Conservation (phyloP, 2,329 filamentous ascomycete genomes). For the Penicillium decumbens region DNA sequence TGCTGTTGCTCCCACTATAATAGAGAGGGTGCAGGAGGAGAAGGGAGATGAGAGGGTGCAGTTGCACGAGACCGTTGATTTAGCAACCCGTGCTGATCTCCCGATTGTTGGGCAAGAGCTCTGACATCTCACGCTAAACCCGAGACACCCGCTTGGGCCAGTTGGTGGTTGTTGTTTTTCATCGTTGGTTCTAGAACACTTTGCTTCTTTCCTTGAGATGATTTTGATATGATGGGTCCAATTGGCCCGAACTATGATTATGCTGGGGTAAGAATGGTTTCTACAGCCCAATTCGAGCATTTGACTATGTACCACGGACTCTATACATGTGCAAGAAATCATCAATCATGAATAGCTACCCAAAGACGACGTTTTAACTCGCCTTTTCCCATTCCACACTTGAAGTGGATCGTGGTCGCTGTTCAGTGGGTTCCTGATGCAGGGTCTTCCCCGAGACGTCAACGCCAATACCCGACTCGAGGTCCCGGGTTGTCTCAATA, state of each 20-base stretch:
- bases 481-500: slow-evolving; percentile 3
- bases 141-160: slow-evolving; percentile 5
- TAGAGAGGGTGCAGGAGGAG: neutral
- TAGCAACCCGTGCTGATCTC: slow-evolving; percentile 10
- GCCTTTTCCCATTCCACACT: neutral
- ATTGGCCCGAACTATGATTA: neutral
- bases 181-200: neutral
- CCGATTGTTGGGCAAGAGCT: slow-evolving; percentile 4
- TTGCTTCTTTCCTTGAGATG: neutral
- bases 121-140: slow-evolving; percentile 1
- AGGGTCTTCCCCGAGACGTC: slow-evolving; percentile 1
- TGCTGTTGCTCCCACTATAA: neutral
- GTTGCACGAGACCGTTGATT: neutral
- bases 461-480: slow-evolving; percentile 3
- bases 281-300: neutral
- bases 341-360: neutral
- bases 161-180: neutral
- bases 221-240: neutral
- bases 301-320: neutral
- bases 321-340: neutral
- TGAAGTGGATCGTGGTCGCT: neutral
- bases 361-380: neutral
- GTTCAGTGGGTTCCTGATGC: neutral
- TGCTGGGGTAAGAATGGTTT: neutral
- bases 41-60: neutral